Base-by-base conservation (phyloP, 1,284 basidiomycete genomes). In the Leucoagaricus sp. region DNA sequence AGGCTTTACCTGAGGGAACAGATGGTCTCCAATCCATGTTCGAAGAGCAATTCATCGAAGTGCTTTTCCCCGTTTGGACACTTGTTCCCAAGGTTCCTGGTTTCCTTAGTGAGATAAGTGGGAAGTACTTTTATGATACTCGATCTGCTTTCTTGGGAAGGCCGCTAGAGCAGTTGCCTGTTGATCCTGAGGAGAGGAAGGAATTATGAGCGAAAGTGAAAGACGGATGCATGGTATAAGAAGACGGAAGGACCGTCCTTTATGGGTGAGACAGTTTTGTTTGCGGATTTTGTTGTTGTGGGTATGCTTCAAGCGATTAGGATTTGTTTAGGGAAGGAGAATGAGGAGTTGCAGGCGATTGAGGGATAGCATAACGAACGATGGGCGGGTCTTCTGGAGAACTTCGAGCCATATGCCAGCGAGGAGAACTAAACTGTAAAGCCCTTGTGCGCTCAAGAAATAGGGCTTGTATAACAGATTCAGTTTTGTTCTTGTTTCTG, bases 281-380 rank as follows among this genome's bases (percentile, higher is more conserved):
- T 68, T 63, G 73, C 68, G 5, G 78, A 79, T 46, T 63, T 76
- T 21, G 63, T 64, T 5, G 29, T 76, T 26, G 72, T 63, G 0
- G 61, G 61, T 10, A 60, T 56, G 15, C 46, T 77, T 36, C 55
- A 67, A 3, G 74, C 69, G 71, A 29, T 71, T 15, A 70, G 62
- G 58, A 57, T 59, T 12, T 47, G 67, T 4, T 58, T 63, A 19
- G 72, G 69, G 0, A 67, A 66, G 42, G 68, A 70, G 1, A 68
- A 64, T 26, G 61, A 65, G 45, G 67, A 72, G 57, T 78, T 75
- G 75, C 62, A 64, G 60, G 64, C 63, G 8, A 48, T 77, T 2
- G 34, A 49, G 25, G 58, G 31, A 1, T 72, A 66, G 67, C 60
- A 74, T 52, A 65, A 59, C 10, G 75, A 73, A 1, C 58, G 67